Evolutionary conservation across 768 basidiomycete genomes (phyloP), one percentile per base, ranked within the genome.

Genomic region (Mycena epipterygia): DNA sequence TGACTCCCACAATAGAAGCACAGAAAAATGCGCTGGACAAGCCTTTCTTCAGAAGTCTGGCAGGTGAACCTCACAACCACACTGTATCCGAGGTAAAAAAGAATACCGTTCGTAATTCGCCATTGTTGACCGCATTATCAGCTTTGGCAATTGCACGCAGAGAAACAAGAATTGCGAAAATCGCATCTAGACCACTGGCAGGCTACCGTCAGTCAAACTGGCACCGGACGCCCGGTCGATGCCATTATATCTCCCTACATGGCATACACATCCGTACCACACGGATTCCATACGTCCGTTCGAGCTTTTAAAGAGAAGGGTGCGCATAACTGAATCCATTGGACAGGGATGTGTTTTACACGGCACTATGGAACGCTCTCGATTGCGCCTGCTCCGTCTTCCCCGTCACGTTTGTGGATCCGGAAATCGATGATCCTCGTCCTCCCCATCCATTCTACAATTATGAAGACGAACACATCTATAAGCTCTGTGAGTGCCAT

Each of bases 141-240:
- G 79, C 85, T 92, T 42, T 94, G 91, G 91, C 86, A 90, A 76
- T 67, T 89, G 12, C 90, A 92, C 46, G 86, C 86, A 64, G 79
- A 83, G 73, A 87, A 87, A 74, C 80, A 80, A 1, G 81, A 82
- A 14, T 76, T 91, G 53, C 85, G 91, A n/a, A 85, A 89, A 67
- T 84, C 85, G 39, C 89, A 93, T 74, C 80, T 93, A 29, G 88
- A 89, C 64, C 84, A 88, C 42, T 93, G 92, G 92, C 85, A 89
- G 56, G 81, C 76, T 13, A 91, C 91, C 0, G 79, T 79, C 0
- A 69, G 64, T 4, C 71, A 70, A 6, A 93, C 92, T 0, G 88
- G 87, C 0, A 93, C 91, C 1, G 90, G 90, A 0, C 83, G 93
- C 0, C 91, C 92, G 6, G 84, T 94, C 30, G 93, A 94, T 74